phyloP scores from a whole-genome alignment of 257 asterid genomes.

The Galeopsis tetrahit region DNA sequence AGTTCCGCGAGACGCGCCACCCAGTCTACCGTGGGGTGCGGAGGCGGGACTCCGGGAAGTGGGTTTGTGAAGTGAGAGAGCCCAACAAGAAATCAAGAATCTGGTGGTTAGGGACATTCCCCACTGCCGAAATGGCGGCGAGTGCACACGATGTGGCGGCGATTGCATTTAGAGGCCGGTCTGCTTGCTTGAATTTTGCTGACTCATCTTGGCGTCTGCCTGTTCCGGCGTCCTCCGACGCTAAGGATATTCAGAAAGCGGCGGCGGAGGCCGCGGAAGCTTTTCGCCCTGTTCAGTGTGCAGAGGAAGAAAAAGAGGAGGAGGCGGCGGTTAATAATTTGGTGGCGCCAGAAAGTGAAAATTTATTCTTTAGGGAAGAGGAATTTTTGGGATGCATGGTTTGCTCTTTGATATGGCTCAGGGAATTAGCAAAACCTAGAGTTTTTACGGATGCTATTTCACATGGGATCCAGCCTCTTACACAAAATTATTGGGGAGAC shows the following conservation, averaged over 20 bases:
- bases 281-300: conserved; percentile 31
- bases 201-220: conserved; percentile 69
- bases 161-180: conserved; percentile 58
- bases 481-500: too few species aligned
- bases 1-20: conserved; percentile 71
- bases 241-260: conserved; percentile 63
- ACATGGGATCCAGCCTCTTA: too few species aligned
- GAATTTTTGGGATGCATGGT: conserved; percentile 42
- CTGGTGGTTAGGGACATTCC: conserved; percentile 80
- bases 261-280: conserved; percentile 66
- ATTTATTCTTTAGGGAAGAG: neutral
- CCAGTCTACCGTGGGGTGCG: conserved; percentile 68
- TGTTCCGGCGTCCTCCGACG: conserved; percentile 50
- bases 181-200: conserved; percentile 66
- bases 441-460: too few species aligned
- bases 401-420: conserved; percentile 53
- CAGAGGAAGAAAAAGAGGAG: neutral
- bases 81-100: conserved; percentile 74
- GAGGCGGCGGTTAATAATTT: neutral
- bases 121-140: conserved; percentile 76
- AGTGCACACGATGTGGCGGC: conserved; percentile 84
- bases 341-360: neutral
- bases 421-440: conserved; percentile 29
- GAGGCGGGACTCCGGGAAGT: too few species aligned
- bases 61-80: conserved; percentile 52